These are phyloP conservation scores for Podospora tetraspora DNA, from an alignment of 495 filamentous ascomycete genomes.

Conservation along the genomic window DNA sequence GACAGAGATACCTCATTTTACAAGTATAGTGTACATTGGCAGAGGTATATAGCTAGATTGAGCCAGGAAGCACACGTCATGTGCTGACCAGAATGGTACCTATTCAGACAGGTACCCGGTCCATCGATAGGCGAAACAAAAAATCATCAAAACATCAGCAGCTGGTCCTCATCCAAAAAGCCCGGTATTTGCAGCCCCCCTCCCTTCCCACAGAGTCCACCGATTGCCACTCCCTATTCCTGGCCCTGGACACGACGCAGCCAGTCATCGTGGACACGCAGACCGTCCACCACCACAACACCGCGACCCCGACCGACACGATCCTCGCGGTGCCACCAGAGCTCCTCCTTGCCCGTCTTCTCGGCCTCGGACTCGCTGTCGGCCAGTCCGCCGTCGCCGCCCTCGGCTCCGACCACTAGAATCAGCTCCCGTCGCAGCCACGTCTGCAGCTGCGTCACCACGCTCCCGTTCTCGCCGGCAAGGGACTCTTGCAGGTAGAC, in stretches of 20 bases:
- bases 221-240: background rate
- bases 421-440: constrained; percentile 84
- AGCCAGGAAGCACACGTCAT: background rate
- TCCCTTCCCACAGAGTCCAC: constrained; percentile 46
- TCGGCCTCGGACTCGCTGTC: constrained; percentile 83
- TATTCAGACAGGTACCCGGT: background rate
- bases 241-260: constrained; percentile 62
- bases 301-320: constrained; percentile 80
- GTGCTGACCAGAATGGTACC: background rate
- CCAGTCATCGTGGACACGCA: constrained; percentile 79
- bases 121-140: background rate
- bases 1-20: background rate
- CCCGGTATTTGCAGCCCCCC: background rate
- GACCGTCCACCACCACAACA: constrained; percentile 76
- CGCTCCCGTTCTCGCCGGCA: constrained; percentile 63
- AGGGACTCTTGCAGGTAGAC: constrained; percentile 81
- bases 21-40: background rate
- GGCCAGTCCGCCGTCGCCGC: constrained; percentile 76
- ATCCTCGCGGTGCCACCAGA: constrained; percentile 79
- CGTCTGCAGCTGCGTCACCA: constrained; percentile 63
- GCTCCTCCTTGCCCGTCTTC: constrained; percentile 46
- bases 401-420: constrained; percentile 74
- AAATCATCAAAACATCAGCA: constrained; percentile 13
- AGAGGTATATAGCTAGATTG: constrained; percentile 1
- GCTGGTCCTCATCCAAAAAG: background rate